These are phyloP conservation scores for Backusella liffmaniae DNA, from an alignment of 192 early-diverging fungal species.

Conservation along the genomic window DNA sequence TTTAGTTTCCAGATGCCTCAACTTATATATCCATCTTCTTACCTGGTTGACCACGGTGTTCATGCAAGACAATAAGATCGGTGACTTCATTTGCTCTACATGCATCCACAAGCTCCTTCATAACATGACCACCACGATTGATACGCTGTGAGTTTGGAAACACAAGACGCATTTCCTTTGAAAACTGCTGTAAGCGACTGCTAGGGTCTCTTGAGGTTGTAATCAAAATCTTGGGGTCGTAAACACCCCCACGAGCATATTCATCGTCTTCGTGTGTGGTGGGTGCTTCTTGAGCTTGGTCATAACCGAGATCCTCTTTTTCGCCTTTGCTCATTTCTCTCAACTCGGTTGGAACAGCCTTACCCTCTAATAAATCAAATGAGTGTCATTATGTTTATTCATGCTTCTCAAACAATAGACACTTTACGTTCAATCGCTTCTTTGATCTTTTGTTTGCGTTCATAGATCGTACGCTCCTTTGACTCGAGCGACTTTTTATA, in stretches of 20 bases:
- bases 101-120: constrained; percentile 95
- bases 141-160: constrained; percentile 97
- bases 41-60: constrained; percentile 93
- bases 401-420: no score
- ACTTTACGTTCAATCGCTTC: constrained; percentile 78
- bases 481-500: constrained; percentile 96
- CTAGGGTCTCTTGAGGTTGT: constrained; percentile 96
- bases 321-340: constrained; percentile 72
- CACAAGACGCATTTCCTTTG: constrained; percentile 95
- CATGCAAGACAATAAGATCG: constrained; percentile 94
- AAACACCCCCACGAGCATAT: constrained; percentile 90
- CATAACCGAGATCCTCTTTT: constrained; percentile 79
- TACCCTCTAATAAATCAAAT: constrained; percentile 60
- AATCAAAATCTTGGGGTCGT: constrained; percentile 94
- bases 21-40: constrained; percentile 1
- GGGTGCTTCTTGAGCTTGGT: constrained; percentile 80
- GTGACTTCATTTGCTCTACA: constrained; percentile 93
- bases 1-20: not conserved
- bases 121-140: constrained; percentile 95
- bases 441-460: constrained; percentile 92
- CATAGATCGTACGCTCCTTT: constrained; percentile 89
- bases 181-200: constrained; percentile 90
- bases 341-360: constrained; percentile 84
- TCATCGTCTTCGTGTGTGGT: constrained; percentile 93
- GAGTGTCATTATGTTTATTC: not conserved